A percentile compares a stretch with the other conserved stretches of the same genome.
Conservation (phyloP, 2,329 filamentous ascomycete genomes). For the Aspergillus bombycis region DNA sequence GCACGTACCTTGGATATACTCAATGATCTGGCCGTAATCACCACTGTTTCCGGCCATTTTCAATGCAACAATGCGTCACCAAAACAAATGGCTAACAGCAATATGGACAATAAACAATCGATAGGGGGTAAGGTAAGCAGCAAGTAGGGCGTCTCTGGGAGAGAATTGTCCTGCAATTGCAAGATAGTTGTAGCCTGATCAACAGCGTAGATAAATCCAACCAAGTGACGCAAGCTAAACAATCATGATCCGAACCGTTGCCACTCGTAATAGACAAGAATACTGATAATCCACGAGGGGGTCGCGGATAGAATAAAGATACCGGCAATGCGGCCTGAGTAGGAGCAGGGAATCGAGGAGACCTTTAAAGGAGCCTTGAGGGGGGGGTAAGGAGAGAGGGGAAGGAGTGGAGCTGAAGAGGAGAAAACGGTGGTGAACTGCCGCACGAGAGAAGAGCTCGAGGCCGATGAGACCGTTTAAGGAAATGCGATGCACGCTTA, state of each 20-base stretch:
- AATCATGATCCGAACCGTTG: conserved; percentile 31
- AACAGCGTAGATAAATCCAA: conserved; percentile 14
- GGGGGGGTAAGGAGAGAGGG: conserved; percentile 3
- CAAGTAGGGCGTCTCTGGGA: conserved; percentile 2
- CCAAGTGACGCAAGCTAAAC: conserved; percentile 25
- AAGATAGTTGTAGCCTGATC: conserved; percentile 17
- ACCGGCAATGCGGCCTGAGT: conserved; percentile 15
- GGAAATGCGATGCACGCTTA: conserved; percentile 38
- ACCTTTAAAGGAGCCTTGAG: background rate
- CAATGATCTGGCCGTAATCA: conserved; percentile 85
- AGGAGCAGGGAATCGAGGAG: background rate
- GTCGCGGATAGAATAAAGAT: conserved; percentile 28
- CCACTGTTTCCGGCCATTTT: conserved; percentile 55
- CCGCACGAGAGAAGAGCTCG: conserved; percentile 25
- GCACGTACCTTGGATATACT: conserved; percentile 87
- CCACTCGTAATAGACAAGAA: conserved; percentile 15
- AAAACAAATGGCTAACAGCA: conserved; percentile 17
- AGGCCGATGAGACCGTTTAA: conserved; percentile 37
- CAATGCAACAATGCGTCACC: conserved; percentile 20
- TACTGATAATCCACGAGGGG: conserved; percentile 13
- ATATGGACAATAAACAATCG: conserved; percentile 17
- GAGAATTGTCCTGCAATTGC: conserved; percentile 13
- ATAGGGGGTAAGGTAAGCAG: background rate
- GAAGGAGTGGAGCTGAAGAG: conserved; percentile 19
- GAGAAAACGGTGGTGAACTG: conserved; percentile 16